A percentile compares a stretch with the other conserved stretches of the same genome.
These are phyloP conservation scores for Daldinia concentrica DNA, from an alignment of 495 filamentous ascomycete species.

Conservation along the genomic window DNA sequence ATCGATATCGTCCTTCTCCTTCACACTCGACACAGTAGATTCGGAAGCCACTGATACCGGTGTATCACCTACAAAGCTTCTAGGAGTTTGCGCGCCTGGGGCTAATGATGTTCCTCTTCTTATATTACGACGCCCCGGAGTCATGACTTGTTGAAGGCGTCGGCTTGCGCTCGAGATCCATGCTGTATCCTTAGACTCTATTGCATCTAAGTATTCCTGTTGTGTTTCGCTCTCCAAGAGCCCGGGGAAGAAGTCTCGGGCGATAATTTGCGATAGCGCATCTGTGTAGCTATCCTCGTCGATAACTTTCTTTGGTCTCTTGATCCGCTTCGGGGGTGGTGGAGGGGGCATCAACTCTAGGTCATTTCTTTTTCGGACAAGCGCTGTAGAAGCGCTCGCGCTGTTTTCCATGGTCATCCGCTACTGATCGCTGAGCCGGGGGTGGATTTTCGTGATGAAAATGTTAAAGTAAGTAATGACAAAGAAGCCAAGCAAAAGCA, in stretches of 20 bases:
- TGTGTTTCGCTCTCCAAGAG: slow-evolving; percentile 85
- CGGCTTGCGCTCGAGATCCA: slow-evolving; percentile 87
- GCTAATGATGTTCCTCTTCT: slow-evolving; percentile 49
- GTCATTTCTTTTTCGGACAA: slow-evolving; percentile 72
- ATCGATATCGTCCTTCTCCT: slow-evolving; percentile 67
- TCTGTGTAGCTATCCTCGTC: slow-evolving; percentile 95
- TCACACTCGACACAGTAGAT: slow-evolving; percentile 43
- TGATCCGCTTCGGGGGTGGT: slow-evolving; percentile 88
- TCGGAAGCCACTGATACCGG: slow-evolving; percentile 67
- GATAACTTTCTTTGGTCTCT: slow-evolving; percentile 86
- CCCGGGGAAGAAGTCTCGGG: slow-evolving; percentile 96
- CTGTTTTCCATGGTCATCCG: slow-evolving; percentile 45
- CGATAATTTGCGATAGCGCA: slow-evolving; percentile 91
- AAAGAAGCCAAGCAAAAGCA: background rate
- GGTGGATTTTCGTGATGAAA: background rate
- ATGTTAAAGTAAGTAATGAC: background rate
- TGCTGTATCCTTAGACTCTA: slow-evolving; percentile 81
- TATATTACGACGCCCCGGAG: slow-evolving; percentile 67
- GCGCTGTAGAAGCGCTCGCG: slow-evolving; percentile 50
- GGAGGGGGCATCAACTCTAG: slow-evolving; percentile 88
- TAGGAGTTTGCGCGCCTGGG: slow-evolving; percentile 58
- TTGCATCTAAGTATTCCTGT: slow-evolving; percentile 89
- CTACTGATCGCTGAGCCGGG: background rate
- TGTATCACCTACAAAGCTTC: slow-evolving; percentile 70
- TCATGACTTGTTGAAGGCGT: slow-evolving; percentile 83